Base-by-base conservation (phyloP, 331 rosid genomes). In the Rosa hybrid region DNA sequence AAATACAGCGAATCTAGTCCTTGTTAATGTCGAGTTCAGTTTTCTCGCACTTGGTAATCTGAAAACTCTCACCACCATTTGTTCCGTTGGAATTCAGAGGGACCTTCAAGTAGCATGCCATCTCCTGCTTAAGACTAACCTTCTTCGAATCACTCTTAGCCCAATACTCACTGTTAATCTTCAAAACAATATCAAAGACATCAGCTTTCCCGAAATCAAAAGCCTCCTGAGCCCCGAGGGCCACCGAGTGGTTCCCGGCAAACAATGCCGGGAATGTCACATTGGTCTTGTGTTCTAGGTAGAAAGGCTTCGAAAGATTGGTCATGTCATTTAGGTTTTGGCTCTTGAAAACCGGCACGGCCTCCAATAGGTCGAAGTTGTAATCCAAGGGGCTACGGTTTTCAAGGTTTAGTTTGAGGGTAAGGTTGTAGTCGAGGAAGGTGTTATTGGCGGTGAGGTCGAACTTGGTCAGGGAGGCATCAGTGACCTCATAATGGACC, bases 331-430 rank as follows among this genome's bases (percentile, higher is more conserved):
- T 38, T 67, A 67, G 71, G 48, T 3, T 39, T 7, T 67, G 45
- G 71, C 16, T 4, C 34, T 39, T 69, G 50, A 69, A 69, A 42
- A 42, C 30, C 12, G 73, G 65, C 3, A 56, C 53, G 42, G 39
- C 72, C 6, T 9, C 83, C 8, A 80, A 18, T 20, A 11, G 21
- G 25, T 60, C 56, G 27, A 68, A 76, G 34, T 51, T 53, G 74
- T 46, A 77, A 9, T 71, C 73, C 39, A 72, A 12, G 8, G 25
- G 18, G 68, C 72, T 62, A 17, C 68, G 81, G 81, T 82, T 82
- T 57, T 59, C 62, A 14, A 63, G 27, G 41, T 68, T 41, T 48
- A 63, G 12, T 2, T 62, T 48, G 72, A 77, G 72, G 57, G 13
- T 63, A 6, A 82, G 38, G 51, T 50, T 71, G 74, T 70, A 77